These are phyloP conservation scores for Cryphonectria parasitica DNA, from an alignment of 2,329 filamentous ascomycete genomes.

Conservation along the genomic window DNA sequence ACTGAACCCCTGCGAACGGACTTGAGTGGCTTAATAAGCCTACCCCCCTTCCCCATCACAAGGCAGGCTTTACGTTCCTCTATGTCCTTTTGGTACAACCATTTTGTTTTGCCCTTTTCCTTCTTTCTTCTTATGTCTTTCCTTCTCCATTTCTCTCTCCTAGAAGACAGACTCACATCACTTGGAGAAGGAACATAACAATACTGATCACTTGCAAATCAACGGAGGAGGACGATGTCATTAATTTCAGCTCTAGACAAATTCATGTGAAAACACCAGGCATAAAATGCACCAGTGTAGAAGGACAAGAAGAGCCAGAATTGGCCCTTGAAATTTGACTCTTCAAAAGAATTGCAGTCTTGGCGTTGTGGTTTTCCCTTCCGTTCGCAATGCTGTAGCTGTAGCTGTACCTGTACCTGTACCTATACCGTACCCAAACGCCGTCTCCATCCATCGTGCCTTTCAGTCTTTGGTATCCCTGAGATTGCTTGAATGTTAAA, in stretches of 20 bases:
- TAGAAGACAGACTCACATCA: background rate
- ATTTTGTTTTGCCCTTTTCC: background rate
- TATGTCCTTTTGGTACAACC: background rate
- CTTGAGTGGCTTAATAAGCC: background rate
- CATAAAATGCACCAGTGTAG: background rate
- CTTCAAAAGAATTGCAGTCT: background rate
- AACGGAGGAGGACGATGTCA: background rate
- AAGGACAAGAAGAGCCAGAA: background rate
- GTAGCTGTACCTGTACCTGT: background rate
- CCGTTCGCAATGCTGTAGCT: conserved; percentile 1
- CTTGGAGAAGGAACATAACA: background rate
- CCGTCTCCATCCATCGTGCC: background rate
- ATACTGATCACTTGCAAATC: background rate
- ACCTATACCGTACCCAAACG: background rate
- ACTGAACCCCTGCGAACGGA: background rate
- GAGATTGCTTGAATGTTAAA: background rate
- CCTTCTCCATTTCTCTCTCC: background rate
- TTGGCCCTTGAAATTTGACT: background rate
- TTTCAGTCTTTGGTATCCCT: too few species aligned
- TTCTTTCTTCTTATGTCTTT: background rate
- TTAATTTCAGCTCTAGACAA: background rate
- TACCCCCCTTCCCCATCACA: background rate
- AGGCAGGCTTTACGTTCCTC: background rate
- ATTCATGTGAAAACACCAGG: background rate
- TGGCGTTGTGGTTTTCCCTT: background rate